These are phyloP conservation scores for Colletotrichum spinosum DNA, from an alignment of 2,329 filamentous ascomycete species.

Conservation along the genomic window DNA sequence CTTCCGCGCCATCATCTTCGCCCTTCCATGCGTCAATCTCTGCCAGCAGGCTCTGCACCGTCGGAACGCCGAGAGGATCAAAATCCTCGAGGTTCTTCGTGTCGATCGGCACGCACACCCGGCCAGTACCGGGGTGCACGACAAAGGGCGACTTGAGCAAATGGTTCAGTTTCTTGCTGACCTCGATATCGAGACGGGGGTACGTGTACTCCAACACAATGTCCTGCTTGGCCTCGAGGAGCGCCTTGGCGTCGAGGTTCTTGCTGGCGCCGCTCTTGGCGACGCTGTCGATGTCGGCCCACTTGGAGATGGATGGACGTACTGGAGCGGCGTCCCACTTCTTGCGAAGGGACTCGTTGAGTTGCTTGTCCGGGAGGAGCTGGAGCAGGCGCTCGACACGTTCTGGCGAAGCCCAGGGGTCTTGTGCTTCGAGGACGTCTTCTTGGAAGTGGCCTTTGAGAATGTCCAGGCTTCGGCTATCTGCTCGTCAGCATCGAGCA, in stretches of 20 bases:
- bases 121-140: slow-evolving; percentile 91
- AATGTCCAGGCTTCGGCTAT: slow-evolving; percentile 83
- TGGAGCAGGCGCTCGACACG: slow-evolving; percentile 82
- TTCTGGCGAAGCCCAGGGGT: slow-evolving; percentile 81
- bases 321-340: slow-evolving; percentile 91
- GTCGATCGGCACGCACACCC: slow-evolving; percentile 96
- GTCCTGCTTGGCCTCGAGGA: slow-evolving; percentile 93
- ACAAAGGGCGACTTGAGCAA: slow-evolving; percentile 97
- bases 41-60: slow-evolving; percentile 80
- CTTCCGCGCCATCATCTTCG: slow-evolving; percentile 51
- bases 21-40: slow-evolving; percentile 88
- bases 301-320: slow-evolving; percentile 83
- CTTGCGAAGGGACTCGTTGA: slow-evolving; percentile 83
- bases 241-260: slow-evolving; percentile 76
- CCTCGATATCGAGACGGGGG: slow-evolving; percentile 94
- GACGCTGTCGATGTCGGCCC: slow-evolving; percentile 91
- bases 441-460: slow-evolving; percentile 86
- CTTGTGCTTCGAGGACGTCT: slow-evolving; percentile 85
- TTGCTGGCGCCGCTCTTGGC: slow-evolving; percentile 82
- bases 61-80: slow-evolving; percentile 89
- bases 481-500: slow-evolving; percentile 34
- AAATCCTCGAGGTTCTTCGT: slow-evolving; percentile 79
- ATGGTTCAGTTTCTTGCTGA: slow-evolving; percentile 98
- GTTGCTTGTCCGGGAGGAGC: slow-evolving; percentile 83
- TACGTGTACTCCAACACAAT: slow-evolving; percentile 98